Conservation (phyloP, 306 rosid genomes). For the Cucumis cinereus region DNA sequence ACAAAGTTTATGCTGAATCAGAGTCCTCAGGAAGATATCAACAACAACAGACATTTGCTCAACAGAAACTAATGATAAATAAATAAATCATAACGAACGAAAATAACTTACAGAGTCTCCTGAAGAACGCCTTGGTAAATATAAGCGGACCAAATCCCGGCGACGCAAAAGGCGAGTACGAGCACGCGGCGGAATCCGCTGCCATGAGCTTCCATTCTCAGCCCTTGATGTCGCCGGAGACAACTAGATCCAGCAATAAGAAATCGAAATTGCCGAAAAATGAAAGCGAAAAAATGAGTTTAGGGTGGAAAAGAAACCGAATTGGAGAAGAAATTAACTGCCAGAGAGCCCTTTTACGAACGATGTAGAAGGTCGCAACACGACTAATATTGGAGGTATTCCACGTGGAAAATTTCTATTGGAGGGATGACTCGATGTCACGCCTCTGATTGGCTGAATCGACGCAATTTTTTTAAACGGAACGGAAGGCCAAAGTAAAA, state of each 20-base stretch:
- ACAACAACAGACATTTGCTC: background rate
- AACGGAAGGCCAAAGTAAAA: background rate
- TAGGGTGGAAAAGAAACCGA: background rate
- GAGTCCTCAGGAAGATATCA: background rate
- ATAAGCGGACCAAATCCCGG: conserved; percentile 92
- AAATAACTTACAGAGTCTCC: conserved; percentile 66
- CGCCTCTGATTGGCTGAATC: conserved; percentile 45
- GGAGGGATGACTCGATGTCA: conserved; percentile 12
- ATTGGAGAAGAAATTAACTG: conserved; percentile 1
- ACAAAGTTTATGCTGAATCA: background rate
- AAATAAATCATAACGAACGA: background rate
- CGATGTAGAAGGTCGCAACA: conserved; percentile 15
- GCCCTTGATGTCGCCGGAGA: conserved; percentile 21
- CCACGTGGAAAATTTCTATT: conserved; percentile 53
- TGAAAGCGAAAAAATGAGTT: background rate
- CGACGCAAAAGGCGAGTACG: conserved; percentile 67
- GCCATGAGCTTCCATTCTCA: conserved; percentile 71
- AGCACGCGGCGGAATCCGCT: conserved; percentile 60
- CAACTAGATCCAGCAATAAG: conserved; percentile 13
- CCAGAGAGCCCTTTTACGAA: background rate
- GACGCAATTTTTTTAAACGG: conserved; percentile 26
- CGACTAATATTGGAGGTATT: conserved; percentile 14
- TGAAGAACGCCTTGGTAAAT: conserved; percentile 95
- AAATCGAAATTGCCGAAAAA: background rate
- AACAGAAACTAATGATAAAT: background rate